Evolutionary conservation across 139 green algal species (phyloP).

Genomic region (Closterium sp.): DNA sequence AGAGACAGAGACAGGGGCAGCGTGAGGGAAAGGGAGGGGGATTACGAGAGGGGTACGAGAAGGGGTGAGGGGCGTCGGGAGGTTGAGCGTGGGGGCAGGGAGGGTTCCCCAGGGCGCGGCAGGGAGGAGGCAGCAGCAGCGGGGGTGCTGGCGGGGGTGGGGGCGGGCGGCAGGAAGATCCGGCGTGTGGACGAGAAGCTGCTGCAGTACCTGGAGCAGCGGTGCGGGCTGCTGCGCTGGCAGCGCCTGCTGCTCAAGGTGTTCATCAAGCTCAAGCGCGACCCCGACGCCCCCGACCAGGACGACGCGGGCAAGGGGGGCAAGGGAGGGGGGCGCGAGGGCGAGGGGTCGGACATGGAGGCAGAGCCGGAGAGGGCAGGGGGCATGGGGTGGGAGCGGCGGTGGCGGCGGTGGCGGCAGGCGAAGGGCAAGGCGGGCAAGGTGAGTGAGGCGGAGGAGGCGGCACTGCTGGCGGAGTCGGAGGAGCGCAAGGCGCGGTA

Average conservation of each 20-base stretch:
- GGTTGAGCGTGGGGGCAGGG: neutral
- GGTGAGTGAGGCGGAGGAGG: too few species aligned
- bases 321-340: too few species aligned
- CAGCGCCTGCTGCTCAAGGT: constrained; percentile 11
- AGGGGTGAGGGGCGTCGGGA: neutral
- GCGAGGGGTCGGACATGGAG: too few species aligned
- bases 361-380: too few species aligned
- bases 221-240: neutral
- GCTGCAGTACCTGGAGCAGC: constrained; percentile 6
- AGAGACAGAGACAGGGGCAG: neutral
- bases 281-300: too few species aligned
- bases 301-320: too few species aligned
- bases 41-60: neutral
- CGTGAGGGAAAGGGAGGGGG: neutral
- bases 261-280: neutral
- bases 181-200: neutral
- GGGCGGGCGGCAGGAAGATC: neutral
- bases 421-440: too few species aligned
- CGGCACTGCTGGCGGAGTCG: too few species aligned
- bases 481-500: too few species aligned
- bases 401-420: too few species aligned
- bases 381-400: too few species aligned
- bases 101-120: neutral
- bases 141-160: neutral
- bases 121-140: neutral